Base-by-base conservation (phyloP, 768 basidiomycete genomes). In the Suillus americanus region DNA sequence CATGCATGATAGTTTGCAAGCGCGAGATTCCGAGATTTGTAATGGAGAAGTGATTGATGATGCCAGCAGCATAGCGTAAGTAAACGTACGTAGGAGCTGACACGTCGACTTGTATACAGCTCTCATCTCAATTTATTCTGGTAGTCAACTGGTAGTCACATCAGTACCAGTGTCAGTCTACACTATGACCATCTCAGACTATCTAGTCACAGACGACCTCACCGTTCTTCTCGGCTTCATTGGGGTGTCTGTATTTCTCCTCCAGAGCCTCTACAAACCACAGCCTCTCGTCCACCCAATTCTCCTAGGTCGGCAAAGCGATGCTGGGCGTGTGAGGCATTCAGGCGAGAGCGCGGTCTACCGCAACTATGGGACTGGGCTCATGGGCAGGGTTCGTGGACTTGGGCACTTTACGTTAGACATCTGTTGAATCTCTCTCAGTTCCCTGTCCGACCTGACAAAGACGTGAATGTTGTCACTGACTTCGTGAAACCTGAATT, bases 271-370 rank as follows among this genome's bases (percentile, higher is more conserved):
- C 65, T 91, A 92, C 78, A 91, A 85, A 69, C 91, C 90, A 4
- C 90, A 91, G 69, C 89, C 90, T 2, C 85, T 96, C 50, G 94
- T 96, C 0, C 95, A 97, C 71, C 95, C 95, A n/a, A 91, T 98
- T 68, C 83, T 97, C 10, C 84, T 98, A 1, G 95, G 95, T 8
- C 81, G 94, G 59, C 95, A 98, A 82, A 94, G 93, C 69, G 96
- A 97, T 74, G 90, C 90, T 33, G 89, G 88, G 14, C 83, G 89
- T 59, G 92, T 95, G 4, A 81, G 95, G 61, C 89, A 92, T 71
- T 83, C 90, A 14, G 82, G 85, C 9, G 91, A 96, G 78, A 95
- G 92, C 70, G 92, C 94, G 0, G 81, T 95, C 18, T 97, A 96
- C 75, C 86, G 96, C 71, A 94, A 92, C 79, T 97, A 95, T 81